Conservation (phyloP, 1,139 yeast genomes). For the Nadsonia commutata region DNA sequence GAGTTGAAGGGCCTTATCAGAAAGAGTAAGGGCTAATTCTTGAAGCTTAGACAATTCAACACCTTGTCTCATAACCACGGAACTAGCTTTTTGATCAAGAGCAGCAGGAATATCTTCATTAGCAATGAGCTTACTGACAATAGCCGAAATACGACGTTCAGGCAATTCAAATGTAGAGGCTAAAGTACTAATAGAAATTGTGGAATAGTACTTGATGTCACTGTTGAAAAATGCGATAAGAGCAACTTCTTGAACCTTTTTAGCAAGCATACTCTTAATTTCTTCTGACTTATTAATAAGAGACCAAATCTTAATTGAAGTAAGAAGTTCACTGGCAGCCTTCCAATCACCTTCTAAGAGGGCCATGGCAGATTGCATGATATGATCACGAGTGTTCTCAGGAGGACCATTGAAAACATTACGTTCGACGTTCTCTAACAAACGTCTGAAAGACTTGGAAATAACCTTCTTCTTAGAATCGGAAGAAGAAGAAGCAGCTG, state of each 20-base stretch:
- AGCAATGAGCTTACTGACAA: constrained; percentile 62
- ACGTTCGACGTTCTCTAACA: constrained; percentile 85
- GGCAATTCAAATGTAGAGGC: constrained; percentile 53
- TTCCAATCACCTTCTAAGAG: constrained; percentile 88
- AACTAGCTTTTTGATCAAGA: constrained; percentile 43
- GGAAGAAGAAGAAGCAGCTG: constrained; percentile 33
- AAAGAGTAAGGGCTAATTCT: constrained; percentile 73
- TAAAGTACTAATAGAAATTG: constrained; percentile 56
- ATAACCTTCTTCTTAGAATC: constrained; percentile 53
- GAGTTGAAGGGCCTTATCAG: constrained; percentile 71
- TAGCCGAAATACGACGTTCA: constrained; percentile 39
- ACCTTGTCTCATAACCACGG: constrained; percentile 50
- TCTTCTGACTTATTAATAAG: constrained; percentile 52
- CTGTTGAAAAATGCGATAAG: constrained; percentile 80
- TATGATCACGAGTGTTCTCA: constrained; percentile 87
- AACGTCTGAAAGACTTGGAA: constrained; percentile 78
- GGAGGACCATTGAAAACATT: constrained; percentile 97
- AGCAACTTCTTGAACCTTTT: constrained; percentile 78
- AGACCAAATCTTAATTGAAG: constrained; percentile 77
- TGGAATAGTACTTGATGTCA: constrained; percentile 61
- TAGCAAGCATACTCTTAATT: constrained; percentile 54
- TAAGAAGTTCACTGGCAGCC: constrained; percentile 55
- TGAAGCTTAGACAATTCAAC: constrained; percentile 77
- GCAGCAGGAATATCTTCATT: constrained; percentile 61
- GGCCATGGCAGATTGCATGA: constrained; percentile 84